These are phyloP conservation scores for Monosporascus cannonballus DNA, from an alignment of 2,329 filamentous ascomycete species.

Conservation along the genomic window DNA sequence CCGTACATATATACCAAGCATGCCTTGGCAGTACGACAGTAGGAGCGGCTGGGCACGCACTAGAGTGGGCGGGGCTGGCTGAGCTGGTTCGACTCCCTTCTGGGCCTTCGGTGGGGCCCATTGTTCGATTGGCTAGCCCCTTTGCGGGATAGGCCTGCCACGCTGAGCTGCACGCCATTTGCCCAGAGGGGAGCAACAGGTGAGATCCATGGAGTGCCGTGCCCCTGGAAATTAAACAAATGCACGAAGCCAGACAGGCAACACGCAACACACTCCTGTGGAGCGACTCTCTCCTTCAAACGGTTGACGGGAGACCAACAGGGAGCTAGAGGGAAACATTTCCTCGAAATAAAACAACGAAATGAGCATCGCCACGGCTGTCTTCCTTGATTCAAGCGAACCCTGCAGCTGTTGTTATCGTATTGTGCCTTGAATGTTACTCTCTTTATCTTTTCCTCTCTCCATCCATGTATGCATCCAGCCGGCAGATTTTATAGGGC, in stretches of 20 bases:
- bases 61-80: no score
- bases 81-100: no score
- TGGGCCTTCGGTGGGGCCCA: no score
- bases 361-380: constrained; percentile 13
- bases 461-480: neutral
- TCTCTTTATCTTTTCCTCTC: neutral
- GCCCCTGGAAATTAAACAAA: neutral
- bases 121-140: no score
- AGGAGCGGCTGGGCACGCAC: no score
- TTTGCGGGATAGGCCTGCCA: no score
- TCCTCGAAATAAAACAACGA: constrained; percentile 15
- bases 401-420: neutral
- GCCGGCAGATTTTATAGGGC: neutral
- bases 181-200: no score
- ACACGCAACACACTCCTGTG: constrained; percentile 2
- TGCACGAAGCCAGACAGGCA: neutral
- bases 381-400: constrained; percentile 11
- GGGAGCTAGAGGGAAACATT: constrained; percentile 14
- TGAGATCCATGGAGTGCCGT: no score
- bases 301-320: constrained; percentile 14
- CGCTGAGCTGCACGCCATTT: constrained; percentile 4
- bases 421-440: neutral
- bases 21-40: no score
- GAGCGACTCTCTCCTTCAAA: constrained; percentile 3
- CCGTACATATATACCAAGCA: no score